Evolutionary conservation across 2,329 filamentous ascomycete species (phyloP), one percentile per base, ranked within the genome.

Genomic region (Zymoseptoria ardabiliae): DNA sequence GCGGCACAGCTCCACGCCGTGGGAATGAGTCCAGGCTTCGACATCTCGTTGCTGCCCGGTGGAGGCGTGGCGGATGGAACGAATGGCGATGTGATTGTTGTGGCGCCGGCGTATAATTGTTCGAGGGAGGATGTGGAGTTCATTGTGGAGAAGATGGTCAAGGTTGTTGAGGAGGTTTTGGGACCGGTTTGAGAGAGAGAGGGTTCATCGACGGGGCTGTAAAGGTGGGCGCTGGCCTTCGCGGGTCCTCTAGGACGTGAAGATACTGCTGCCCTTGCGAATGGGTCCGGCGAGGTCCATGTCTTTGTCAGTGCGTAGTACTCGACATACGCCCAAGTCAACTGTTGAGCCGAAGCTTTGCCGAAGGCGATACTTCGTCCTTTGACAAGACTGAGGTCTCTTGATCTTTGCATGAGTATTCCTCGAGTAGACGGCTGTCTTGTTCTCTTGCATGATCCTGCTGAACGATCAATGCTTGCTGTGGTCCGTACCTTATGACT

Each of bases 91-190:
- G 60, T 64, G 17, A 25, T 85, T 88, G 69, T 90, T 48, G 67
- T 91, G 11, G 81, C 86, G 1, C 88, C 88, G 2, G 79, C 87
- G 0, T 89, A 84, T 71, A 89, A 82, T 52, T 77, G 85, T 22
- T 83, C 79, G 0, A 71, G 71, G 49, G 75, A 75, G 10, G 83
- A 87, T 22, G 74, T 88, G 55, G 77, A 82, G 5, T 66, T 75
- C 23, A 82, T 86, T 55, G 82, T 82, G 1, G 73, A 78, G 20
- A 75, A 73, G 0, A 73, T 82, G 5, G 71, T 69, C 2, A 75
- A 69, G 35, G 77, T 86, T 11, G 70, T 88, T n/a, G 70, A 75
- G 11, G 79, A 81, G 22, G 75, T 74, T 56, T 72, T 77, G 22
- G 65, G 63, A 19, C 22, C 22, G 11, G 23, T 25, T 51, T 58